A percentile compares a stretch with the other conserved stretches of the same genome.
Evolutionary conservation across 129 eudicot species (phyloP).

Genomic region (Saussurea involucrata): DNA sequence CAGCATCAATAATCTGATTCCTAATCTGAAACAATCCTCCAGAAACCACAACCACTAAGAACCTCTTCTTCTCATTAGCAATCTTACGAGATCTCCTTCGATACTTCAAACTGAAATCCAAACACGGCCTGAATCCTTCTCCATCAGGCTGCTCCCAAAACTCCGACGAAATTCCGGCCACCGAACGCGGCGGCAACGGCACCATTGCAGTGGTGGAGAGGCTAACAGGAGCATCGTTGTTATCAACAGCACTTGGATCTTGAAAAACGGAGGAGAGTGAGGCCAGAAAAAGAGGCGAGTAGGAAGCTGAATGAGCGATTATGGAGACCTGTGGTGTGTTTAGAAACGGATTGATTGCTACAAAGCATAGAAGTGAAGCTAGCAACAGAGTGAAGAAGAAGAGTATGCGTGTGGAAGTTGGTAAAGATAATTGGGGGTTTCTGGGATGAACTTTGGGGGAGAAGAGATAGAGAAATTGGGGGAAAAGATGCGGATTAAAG

Average conservation of each 20-base stretch:
- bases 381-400: conserved; percentile 32
- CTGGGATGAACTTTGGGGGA: conserved; percentile 39
- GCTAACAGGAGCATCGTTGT: conserved; percentile 16
- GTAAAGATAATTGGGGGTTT: conserved; percentile 19
- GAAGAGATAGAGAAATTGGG: conserved; percentile 36
- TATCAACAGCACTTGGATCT: conserved; percentile 3
- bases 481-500: conserved; percentile 35
- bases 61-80: conserved; percentile 52
- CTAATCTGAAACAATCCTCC: conserved; percentile 67
- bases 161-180: conserved; percentile 23
- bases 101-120: conserved; percentile 50
- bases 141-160: conserved; percentile 72
- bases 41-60: conserved; percentile 63
- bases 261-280: conserved; percentile 33
- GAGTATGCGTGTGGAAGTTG: conserved; percentile 12
- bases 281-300: conserved; percentile 38
- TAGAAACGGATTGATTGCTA: conserved; percentile 19
- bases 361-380: conserved; percentile 29
- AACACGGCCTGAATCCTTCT: conserved; percentile 54
- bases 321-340: conserved; percentile 24
- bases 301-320: conserved; percentile 29
- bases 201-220: conserved; percentile 43
- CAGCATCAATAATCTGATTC: conserved; percentile 78
- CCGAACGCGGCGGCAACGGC: conserved; percentile 54
- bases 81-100: conserved; percentile 45